Evolutionary conservation across 352 stramenopile genomes (phyloP).

Genomic region (Pelagophyceae sp.): DNA sequence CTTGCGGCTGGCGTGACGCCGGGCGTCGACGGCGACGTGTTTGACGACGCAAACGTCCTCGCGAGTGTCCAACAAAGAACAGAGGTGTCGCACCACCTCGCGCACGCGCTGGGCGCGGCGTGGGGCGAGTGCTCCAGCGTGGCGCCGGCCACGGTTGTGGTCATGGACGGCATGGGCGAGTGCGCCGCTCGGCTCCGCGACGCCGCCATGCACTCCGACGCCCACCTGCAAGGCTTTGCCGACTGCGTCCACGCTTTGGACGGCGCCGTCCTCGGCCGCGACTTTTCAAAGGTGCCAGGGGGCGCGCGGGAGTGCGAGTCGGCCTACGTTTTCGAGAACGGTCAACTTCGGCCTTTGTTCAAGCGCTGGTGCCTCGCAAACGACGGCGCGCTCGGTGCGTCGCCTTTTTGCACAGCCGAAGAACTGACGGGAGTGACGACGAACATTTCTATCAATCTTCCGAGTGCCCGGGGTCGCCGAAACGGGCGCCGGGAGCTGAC

Average conservation of each 20-base stretch:
- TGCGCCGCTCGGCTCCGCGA: background rate
- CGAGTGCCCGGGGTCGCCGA: too few relatives aligned
- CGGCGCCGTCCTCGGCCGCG: background rate
- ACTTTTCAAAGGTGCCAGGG: background rate
- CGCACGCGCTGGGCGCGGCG: constrained; percentile 22
- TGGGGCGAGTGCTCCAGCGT: background rate
- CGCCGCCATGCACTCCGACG: background rate
- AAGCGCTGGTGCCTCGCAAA: background rate
- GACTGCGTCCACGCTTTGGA: constrained; percentile 11
- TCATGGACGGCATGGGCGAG: constrained; percentile 34
- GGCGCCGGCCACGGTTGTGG: constrained; percentile 18
- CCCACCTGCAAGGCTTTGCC: background rate
- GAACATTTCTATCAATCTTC: too few relatives aligned
- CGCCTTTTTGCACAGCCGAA: too few relatives aligned
- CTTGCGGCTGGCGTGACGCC: background rate
- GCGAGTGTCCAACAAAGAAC: background rate
- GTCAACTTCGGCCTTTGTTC: background rate
- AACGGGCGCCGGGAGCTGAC: too few relatives aligned
- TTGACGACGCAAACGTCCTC: background rate
- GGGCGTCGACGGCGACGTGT: background rate
- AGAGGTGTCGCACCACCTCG: constrained; percentile 30
- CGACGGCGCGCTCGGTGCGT: too few relatives aligned
- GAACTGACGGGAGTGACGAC: too few relatives aligned
- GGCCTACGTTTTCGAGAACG: background rate
- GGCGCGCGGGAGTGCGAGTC: constrained; percentile 13